Evolutionary conservation across 176 grass and related monocot species (phyloP).

Genomic region (Lolium perenne): DNA sequence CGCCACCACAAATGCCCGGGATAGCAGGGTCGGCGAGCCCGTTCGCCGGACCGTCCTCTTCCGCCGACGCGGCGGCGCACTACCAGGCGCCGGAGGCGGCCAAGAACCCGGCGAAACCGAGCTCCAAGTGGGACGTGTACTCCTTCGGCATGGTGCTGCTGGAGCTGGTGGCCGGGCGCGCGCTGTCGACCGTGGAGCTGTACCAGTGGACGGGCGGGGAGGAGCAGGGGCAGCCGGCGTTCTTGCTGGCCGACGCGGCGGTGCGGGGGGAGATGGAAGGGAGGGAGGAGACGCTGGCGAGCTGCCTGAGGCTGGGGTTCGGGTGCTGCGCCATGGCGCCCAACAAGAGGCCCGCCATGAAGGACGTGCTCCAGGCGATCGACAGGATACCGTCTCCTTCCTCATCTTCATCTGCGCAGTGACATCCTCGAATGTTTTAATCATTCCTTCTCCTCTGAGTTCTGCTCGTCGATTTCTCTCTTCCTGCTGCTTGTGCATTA

Average conservation of each 20-base stretch:
- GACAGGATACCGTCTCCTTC: conserved; percentile 66
- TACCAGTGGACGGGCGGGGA: conserved; percentile 52
- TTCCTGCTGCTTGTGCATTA: not conserved
- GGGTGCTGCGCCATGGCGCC: conserved; percentile 70
- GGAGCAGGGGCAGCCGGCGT: conserved; percentile 40
- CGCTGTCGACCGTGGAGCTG: conserved; percentile 69
- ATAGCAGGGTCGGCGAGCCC: conserved; percentile 50
- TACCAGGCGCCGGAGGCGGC: conserved; percentile 71
- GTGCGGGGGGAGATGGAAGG: conserved; percentile 66
- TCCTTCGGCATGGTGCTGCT: conserved; percentile 77
- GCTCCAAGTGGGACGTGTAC: conserved; percentile 80
- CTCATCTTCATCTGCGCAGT: not conserved
- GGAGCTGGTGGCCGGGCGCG: conserved; percentile 79
- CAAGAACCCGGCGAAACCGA: conserved; percentile 57
- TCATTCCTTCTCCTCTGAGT: not conserved
- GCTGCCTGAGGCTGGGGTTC: conserved; percentile 72
- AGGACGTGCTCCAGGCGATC: conserved; percentile 63
- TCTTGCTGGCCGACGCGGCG: conserved; percentile 56
- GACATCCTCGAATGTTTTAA: not conserved
- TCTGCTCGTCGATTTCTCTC: not conserved
- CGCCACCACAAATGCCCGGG: not conserved
- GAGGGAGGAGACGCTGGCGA: conserved; percentile 63
- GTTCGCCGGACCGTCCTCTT: not conserved
- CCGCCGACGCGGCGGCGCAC: conserved; percentile 35
- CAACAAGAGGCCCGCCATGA: conserved; percentile 71